Conservation (phyloP, 2,329 filamentous ascomycete genomes). For the Exophiala dermatitidis region DNA sequence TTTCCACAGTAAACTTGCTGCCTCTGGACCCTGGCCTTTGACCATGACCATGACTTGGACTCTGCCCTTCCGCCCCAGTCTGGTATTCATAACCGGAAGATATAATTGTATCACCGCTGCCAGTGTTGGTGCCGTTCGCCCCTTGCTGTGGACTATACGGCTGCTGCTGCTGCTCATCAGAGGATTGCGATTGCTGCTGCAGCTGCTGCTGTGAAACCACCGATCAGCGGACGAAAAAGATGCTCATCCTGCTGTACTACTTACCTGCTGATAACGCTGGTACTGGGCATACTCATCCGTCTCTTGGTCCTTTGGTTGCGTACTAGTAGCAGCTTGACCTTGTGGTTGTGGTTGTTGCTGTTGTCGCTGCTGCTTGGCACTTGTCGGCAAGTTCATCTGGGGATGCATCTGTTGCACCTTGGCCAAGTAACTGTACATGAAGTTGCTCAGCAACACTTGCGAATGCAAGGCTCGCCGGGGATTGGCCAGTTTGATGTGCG, state of each 20-base stretch:
- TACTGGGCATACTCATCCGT: slow-evolving; percentile 41
- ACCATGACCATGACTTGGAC: slow-evolving; percentile 13
- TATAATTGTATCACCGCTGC: slow-evolving; percentile 38
- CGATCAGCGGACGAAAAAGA: no score
- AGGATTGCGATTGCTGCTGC: slow-evolving; percentile 29
- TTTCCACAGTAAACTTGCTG: slow-evolving; percentile 36
- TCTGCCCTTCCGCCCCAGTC: slow-evolving; percentile 29
- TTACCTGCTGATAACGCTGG: slow-evolving; percentile 43
- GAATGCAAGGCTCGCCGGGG: slow-evolving; percentile 85
- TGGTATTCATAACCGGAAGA: slow-evolving; percentile 47
- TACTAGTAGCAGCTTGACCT: no score
- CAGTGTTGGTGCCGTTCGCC: no score
- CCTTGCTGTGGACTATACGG: slow-evolving; percentile 10
- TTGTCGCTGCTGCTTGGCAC: slow-evolving; percentile 58
- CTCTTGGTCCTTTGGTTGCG: slow-evolving; percentile 24
- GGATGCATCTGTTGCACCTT: slow-evolving; percentile 99
- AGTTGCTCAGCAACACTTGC: slow-evolving; percentile 94
- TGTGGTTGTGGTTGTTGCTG: slow-evolving; percentile 23
- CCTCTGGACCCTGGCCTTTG: slow-evolving; percentile 34
- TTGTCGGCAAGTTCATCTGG: slow-evolving; percentile 82
- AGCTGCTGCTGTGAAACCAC: slow-evolving; percentile 19
- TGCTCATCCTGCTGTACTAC: slow-evolving; percentile 9
- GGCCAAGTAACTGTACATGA: slow-evolving; percentile 98
- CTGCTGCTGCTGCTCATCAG: slow-evolving; percentile 11
- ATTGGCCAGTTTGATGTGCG: slow-evolving; percentile 98